Conservation (phyloP, 2,329 filamentous ascomycete genomes). For the Diaporthe capsici region DNA sequence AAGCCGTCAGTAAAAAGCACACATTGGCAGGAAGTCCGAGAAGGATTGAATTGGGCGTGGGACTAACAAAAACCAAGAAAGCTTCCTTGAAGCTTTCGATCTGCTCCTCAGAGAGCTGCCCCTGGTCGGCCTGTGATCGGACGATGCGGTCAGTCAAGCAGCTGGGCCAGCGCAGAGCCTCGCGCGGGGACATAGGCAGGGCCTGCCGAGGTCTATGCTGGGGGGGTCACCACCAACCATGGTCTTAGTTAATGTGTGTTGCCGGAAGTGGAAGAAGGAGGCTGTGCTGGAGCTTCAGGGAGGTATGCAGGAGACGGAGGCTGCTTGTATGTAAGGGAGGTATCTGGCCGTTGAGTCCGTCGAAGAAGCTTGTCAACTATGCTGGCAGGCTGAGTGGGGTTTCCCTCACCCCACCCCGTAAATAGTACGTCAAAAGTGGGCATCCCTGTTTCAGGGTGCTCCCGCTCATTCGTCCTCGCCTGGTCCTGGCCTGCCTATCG, state of each 20-base stretch:
- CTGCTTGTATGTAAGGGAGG: slow-evolving; percentile 16
- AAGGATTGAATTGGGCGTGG: not conserved
- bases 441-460: slow-evolving; percentile 33
- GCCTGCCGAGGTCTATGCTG: not conserved
- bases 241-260: not conserved
- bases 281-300: slow-evolving; percentile 33
- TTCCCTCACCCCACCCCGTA: slow-evolving; percentile 24
- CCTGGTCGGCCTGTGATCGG: slow-evolving; percentile 25
- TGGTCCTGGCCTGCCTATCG: not conserved
- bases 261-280: slow-evolving; percentile 28
- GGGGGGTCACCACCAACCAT: slow-evolving; percentile 24
- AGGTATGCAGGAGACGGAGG: slow-evolving; percentile 18
- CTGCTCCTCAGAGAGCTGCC: slow-evolving; percentile 33
- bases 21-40: not conserved
- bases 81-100: slow-evolving; percentile 33
- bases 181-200: not conserved
- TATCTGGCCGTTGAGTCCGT: slow-evolving; percentile 27
- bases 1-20: slow-evolving; percentile 9
- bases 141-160: slow-evolving; percentile 26
- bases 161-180: slow-evolving; percentile 18
- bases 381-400: slow-evolving; percentile 31
- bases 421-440: slow-evolving; percentile 31
- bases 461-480: slow-evolving; percentile 2
- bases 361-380: slow-evolving; percentile 31
- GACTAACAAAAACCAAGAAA: slow-evolving; percentile 33